These are phyloP conservation scores for Acmispon strigosus DNA, from an alignment of 306 rosid species.

Conservation along the genomic window DNA sequence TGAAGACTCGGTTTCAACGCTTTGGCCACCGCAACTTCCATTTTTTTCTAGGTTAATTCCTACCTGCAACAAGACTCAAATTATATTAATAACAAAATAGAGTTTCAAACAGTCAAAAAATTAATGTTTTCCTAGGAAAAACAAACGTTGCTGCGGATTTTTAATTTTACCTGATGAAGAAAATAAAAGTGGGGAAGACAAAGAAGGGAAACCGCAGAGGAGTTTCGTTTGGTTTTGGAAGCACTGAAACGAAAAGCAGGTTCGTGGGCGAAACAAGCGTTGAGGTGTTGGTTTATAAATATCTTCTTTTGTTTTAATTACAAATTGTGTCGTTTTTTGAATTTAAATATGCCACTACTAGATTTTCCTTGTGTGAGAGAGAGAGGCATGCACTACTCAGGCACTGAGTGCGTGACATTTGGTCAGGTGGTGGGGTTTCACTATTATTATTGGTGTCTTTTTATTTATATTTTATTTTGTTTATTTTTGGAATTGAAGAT, in stretches of 20 bases:
- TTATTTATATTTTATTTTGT: neutral
- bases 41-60: conserved; percentile 13
- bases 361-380: neutral
- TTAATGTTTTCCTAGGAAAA: neutral
- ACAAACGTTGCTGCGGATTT: neutral
- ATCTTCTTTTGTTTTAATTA: neutral
- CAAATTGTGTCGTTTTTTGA: conserved; percentile 1
- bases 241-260: conserved; percentile 36
- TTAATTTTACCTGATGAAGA: conserved; percentile 26
- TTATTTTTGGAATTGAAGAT: neutral
- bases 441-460: conserved; percentile 34
- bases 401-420: conserved; percentile 29
- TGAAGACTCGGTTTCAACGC: conserved; percentile 70
- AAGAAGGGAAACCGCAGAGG: conserved; percentile 22
- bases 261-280: conserved; percentile 47
- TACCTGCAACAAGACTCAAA: conserved; percentile 10
- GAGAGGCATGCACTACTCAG: neutral
- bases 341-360: conserved; percentile 17
- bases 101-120: neutral
- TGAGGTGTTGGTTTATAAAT: conserved; percentile 37
- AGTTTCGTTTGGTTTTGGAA: conserved; percentile 37
- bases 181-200: conserved; percentile 4
- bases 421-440: conserved; percentile 36
- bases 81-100: neutral
- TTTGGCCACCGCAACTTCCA: conserved; percentile 64